phyloP scores from a whole-genome alignment of 2,329 filamentous ascomycete genomes.

The Fusarium heterosporum region DNA sequence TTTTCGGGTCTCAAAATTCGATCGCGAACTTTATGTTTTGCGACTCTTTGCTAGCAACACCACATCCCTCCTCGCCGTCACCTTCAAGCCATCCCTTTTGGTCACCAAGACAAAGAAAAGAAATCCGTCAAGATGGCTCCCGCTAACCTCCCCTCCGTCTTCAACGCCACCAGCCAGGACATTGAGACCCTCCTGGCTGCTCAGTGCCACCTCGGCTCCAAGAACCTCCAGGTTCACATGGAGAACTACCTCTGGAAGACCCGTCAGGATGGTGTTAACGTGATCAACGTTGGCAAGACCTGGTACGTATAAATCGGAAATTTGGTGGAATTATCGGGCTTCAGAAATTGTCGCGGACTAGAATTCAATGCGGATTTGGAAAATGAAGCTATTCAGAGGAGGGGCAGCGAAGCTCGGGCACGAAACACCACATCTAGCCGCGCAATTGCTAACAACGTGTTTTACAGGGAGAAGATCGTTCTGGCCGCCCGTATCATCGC shows the following conservation, averaged over 20 bases:
- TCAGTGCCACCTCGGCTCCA: constrained; percentile 95
- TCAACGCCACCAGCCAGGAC: constrained; percentile 98
- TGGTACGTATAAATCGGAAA: constrained; percentile 71
- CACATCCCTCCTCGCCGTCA: constrained; percentile 46
- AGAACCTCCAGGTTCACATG: constrained; percentile 99
- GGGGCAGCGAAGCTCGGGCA: constrained; percentile 28
- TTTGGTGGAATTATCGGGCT: constrained; percentile 4
- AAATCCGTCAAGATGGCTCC: constrained; percentile 86
- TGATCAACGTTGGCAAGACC: constrained; percentile 99
- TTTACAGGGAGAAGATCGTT: constrained; percentile 96
- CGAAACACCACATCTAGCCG: constrained; percentile 35
- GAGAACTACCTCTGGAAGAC: constrained; percentile 99
- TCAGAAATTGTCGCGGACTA: background rate
- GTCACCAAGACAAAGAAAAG: constrained; percentile 48
- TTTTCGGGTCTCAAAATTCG: constrained; percentile 52
- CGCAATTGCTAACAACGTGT: constrained; percentile 33
- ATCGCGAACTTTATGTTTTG: constrained; percentile 59
- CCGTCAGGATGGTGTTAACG: constrained; percentile 96
- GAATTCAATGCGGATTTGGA: background rate
- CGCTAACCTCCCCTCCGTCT: constrained; percentile 90
- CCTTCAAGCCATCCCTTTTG: constrained; percentile 45
- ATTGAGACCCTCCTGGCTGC: constrained; percentile 99
- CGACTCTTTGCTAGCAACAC: constrained; percentile 46
- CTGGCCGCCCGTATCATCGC: constrained; percentile 98
- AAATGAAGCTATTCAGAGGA: constrained; percentile 36